Percentiles rank a stretch among this genome's conserved stretches.
phyloP scores from a whole-genome alignment of 1,284 basidiomycete species.

The Cryptococcus floricola region DNA sequence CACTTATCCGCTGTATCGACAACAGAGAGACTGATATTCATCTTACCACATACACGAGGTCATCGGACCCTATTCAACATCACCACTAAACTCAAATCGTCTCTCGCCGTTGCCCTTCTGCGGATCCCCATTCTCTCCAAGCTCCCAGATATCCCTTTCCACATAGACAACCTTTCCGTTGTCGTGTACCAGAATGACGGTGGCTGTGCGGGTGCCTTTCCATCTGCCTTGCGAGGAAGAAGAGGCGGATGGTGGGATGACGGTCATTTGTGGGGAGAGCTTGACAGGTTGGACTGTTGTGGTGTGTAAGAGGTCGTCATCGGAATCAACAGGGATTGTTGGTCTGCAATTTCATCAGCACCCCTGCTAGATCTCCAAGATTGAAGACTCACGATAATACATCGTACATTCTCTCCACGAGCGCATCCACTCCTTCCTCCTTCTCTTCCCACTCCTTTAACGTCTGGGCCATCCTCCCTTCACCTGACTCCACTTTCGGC shows the following conservation, averaged over 20 bases:
- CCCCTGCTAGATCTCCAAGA: not conserved
- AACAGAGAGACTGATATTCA: no score
- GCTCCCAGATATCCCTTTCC: constrained; percentile 37
- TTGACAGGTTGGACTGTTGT: constrained; percentile 30
- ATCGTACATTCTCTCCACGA: constrained; percentile 36
- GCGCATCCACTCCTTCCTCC: constrained; percentile 6
- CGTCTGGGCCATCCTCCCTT: constrained; percentile 23
- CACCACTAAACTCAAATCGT: constrained; percentile 18
- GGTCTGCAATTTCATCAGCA: constrained; percentile 7
- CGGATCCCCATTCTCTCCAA: constrained; percentile 26
- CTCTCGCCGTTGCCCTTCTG: constrained; percentile 21
- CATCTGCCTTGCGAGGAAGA: constrained; percentile 16
- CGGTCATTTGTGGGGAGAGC: constrained; percentile 2
- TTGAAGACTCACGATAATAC: constrained; percentile 35
- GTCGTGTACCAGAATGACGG: constrained; percentile 41
- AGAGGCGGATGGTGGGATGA: no score
- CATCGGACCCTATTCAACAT: not conserved
- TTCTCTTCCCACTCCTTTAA: constrained; percentile 23
- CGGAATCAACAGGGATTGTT: constrained; percentile 14
- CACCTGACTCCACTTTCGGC: constrained; percentile 40
- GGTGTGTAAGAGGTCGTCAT: constrained; percentile 21
- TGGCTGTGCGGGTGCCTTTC: constrained; percentile 45
- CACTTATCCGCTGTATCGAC: no score
- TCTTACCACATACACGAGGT: no score
- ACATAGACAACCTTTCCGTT: constrained; percentile 39